Evolutionary conservation across 2,329 filamentous ascomycete species (phyloP).

Genomic region (Arthroderma sp.): DNA sequence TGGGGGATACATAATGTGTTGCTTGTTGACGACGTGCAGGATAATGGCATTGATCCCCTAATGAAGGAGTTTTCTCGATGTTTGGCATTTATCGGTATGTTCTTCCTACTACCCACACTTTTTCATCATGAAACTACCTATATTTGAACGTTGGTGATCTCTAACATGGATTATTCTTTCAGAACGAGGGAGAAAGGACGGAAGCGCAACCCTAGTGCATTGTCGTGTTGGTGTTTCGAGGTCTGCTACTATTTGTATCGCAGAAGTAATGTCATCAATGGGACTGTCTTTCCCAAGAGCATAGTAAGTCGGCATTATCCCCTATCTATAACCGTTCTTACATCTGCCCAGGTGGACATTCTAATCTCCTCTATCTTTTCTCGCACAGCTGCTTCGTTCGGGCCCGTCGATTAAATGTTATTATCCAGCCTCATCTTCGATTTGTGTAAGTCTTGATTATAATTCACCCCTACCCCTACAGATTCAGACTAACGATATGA

Average conservation of each 20-base stretch:
- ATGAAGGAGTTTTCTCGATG: conserved; percentile 76
- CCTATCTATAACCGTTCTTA: conserved; percentile 2
- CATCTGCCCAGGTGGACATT: neutral
- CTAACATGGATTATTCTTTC: conserved; percentile 6
- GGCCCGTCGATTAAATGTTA: conserved; percentile 84
- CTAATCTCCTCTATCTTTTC: conserved; percentile 1
- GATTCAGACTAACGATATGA: neutral
- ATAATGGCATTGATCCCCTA: conserved; percentile 90
- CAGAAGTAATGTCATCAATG: conserved; percentile 84
- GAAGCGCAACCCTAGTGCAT: conserved; percentile 81
- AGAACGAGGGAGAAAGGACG: conserved; percentile 67
- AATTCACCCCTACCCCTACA: neutral
- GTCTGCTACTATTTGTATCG: conserved; percentile 94
- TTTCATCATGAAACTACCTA: neutral
- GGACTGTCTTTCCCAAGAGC: conserved; percentile 76
- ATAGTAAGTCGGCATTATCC: conserved; percentile 44
- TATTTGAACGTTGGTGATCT: neutral
- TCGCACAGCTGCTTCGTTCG: conserved; percentile 65
- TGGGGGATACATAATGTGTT: conserved; percentile 73
- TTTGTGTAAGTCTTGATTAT: conserved; percentile 50
- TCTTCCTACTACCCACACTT: neutral
- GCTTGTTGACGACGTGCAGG: conserved; percentile 73
- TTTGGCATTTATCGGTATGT: conserved; percentile 80
- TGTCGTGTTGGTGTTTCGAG: conserved; percentile 92
- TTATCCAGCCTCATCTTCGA: conserved; percentile 89